phyloP scores from a whole-genome alignment of 106 monocot species.

The Dendrobium nobile region DNA sequence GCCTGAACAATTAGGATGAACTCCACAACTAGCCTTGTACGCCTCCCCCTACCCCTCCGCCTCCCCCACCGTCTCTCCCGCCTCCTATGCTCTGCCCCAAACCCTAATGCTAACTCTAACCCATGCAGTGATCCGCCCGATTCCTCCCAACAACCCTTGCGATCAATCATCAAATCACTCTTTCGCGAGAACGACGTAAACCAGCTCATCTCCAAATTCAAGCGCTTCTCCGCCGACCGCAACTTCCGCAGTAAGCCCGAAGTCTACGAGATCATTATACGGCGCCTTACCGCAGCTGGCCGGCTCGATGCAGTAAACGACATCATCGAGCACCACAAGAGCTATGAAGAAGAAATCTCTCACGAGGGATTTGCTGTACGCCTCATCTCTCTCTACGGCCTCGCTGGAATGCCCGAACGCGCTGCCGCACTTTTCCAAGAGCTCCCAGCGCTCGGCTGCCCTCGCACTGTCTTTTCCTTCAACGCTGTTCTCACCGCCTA shows the following conservation, averaged over 20 bases:
- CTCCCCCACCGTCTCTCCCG: constrained; percentile 12
- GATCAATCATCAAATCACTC: constrained; percentile 11
- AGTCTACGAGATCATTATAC: constrained; percentile 30
- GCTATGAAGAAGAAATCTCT: constrained; percentile 13
- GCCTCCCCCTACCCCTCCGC: constrained; percentile 6
- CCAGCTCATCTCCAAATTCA: constrained; percentile 24
- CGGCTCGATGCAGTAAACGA: constrained; percentile 26
- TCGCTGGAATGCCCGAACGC: constrained; percentile 23
- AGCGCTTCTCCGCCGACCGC: constrained; percentile 7
- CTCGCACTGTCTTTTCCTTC: constrained; percentile 28
- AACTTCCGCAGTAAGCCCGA: constrained; percentile 18
- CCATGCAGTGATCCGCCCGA: neutral
- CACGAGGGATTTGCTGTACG: constrained; percentile 46
- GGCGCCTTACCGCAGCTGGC: constrained; percentile 35
- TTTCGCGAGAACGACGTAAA: constrained; percentile 15
- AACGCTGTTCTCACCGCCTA: constrained; percentile 40
- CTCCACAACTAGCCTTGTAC: constrained; percentile 13
- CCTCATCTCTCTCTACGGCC: constrained; percentile 50
- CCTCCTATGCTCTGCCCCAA: constrained; percentile 6
- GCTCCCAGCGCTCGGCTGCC: constrained; percentile 21
- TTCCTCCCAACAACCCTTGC: neutral
- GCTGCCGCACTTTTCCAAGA: constrained; percentile 36
- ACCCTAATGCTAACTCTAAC: neutral
- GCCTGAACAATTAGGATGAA: neutral
- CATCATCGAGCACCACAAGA: constrained; percentile 24